phyloP scores from a whole-genome alignment of 2,329 filamentous ascomycete species.

The Zymoseptoria crescenta region DNA sequence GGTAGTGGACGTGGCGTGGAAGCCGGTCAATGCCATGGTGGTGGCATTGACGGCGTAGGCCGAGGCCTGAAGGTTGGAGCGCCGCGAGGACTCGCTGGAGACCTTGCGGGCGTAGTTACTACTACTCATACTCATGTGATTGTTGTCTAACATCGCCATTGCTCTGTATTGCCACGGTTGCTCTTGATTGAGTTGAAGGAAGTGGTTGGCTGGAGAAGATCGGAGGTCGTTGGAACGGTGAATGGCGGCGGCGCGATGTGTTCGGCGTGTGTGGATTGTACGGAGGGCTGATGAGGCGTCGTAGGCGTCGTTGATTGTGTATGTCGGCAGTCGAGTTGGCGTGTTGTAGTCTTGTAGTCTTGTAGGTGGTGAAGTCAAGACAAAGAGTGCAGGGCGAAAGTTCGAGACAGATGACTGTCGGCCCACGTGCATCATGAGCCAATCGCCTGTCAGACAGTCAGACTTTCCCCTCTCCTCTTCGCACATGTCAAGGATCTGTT shows the following conservation, averaged over 20 bases:
- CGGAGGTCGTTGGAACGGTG: neutral
- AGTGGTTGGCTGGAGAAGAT: constrained; percentile 2
- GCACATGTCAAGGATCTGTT: neutral
- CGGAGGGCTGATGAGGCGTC: neutral
- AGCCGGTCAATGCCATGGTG: constrained; percentile 65
- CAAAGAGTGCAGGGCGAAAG: neutral
- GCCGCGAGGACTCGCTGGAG: constrained; percentile 54
- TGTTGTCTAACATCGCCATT: constrained; percentile 64
- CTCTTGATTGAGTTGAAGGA: constrained; percentile 10
- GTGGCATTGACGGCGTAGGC: constrained; percentile 75
- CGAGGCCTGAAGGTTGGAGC: constrained; percentile 75
- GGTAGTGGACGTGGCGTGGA: constrained; percentile 78
- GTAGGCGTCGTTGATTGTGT: constrained; percentile 1
- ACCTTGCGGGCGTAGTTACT: constrained; percentile 45
- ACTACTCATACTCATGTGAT: constrained; percentile 66
- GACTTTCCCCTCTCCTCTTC: neutral
- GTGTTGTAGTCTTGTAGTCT: neutral
- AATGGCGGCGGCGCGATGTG: neutral
- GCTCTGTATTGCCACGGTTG: constrained; percentile 42
- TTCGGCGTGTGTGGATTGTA: neutral
- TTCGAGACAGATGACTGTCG: neutral
- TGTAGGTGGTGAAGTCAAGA: neutral
- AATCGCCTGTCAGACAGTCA: neutral
- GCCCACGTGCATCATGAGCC: neutral
- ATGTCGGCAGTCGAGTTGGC: neutral